These are phyloP conservation scores for Candida argentea DNA, from an alignment of 805 yeast species.

Conservation along the genomic window DNA sequence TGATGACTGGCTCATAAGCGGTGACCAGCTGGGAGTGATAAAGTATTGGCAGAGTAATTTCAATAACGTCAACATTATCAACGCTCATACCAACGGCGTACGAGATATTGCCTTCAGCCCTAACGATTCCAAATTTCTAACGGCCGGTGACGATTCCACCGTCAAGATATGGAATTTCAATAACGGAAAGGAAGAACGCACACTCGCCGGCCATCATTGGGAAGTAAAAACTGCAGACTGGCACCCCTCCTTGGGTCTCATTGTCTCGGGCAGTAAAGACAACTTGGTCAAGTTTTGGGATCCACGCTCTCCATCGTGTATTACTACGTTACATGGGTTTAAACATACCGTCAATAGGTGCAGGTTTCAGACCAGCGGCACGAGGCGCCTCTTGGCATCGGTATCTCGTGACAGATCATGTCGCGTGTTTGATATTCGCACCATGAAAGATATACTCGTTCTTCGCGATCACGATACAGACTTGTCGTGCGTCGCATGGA, in stretches of 20 bases:
- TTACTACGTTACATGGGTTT: slow-evolving; percentile 80
- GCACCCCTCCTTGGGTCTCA: slow-evolving; percentile 83
- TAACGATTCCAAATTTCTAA: slow-evolving; percentile 83
- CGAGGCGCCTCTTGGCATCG: slow-evolving; percentile 64
- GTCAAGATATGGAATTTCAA: slow-evolving; percentile 93
- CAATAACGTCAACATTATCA: slow-evolving; percentile 79
- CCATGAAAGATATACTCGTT: slow-evolving; percentile 66
- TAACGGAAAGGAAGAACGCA: slow-evolving; percentile 73
- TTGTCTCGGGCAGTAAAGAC: slow-evolving; percentile 93
- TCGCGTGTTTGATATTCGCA: slow-evolving; percentile 77
- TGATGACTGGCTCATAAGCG: slow-evolving; percentile 91
- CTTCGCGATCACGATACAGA: slow-evolving; percentile 78
- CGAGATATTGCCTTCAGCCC: slow-evolving; percentile 87
- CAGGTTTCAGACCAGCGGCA: slow-evolving; percentile 76
- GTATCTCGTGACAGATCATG: slow-evolving; percentile 84
- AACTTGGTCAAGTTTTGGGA: slow-evolving; percentile 93
- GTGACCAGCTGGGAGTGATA: slow-evolving; percentile 84
- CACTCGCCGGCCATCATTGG: slow-evolving; percentile 93
- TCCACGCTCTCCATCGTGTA: slow-evolving; percentile 68
- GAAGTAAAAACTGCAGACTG: slow-evolving; percentile 96
- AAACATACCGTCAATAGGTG: slow-evolving; percentile 90
- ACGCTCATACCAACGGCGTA: slow-evolving; percentile 70
- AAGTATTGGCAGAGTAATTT: slow-evolving; percentile 98
- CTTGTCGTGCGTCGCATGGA: slow-evolving; percentile 82
- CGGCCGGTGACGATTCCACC: slow-evolving; percentile 86